phyloP scores from a whole-genome alignment of 805 yeast species.

The Yarrowia divulgata region DNA sequence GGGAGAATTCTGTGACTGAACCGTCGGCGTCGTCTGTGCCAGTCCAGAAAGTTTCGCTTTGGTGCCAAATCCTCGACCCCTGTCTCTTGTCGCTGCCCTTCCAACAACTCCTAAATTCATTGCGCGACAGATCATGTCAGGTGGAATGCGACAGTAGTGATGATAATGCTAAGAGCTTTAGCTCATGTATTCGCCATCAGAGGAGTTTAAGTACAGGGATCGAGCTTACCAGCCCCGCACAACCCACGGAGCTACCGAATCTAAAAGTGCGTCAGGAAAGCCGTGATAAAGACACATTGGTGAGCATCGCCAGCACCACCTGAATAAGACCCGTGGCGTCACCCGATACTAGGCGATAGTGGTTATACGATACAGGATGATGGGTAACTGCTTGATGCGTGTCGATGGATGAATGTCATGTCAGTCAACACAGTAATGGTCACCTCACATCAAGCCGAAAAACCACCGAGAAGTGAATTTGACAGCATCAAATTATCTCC shows the following conservation, averaged over 20 bases:
- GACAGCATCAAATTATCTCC: too few relatives aligned
- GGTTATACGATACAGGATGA: too few relatives aligned
- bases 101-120: not conserved
- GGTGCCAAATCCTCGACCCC: not conserved
- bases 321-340: too few relatives aligned
- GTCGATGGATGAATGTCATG: too few relatives aligned
- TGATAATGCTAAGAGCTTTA: not conserved
- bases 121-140: not conserved
- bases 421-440: not conserved
- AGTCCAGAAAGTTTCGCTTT: not conserved
- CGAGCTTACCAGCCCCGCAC: not conserved
- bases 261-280: too few relatives aligned
- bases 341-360: too few relatives aligned
- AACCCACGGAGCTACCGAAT: not conserved
- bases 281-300: too few relatives aligned
- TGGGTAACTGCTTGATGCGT: too few relatives aligned
- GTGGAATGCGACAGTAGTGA: not conserved
- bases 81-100: too few relatives aligned
- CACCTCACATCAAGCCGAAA: not conserved
- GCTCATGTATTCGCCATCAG: not conserved
- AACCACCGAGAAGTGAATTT: too few relatives aligned
- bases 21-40: not conserved
- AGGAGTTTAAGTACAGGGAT: not conserved
- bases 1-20: not conserved
- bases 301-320: too few relatives aligned